phyloP scores from a whole-genome alignment of 75 land plant genomes.

The Pseudotsuga menziesii region DNA sequence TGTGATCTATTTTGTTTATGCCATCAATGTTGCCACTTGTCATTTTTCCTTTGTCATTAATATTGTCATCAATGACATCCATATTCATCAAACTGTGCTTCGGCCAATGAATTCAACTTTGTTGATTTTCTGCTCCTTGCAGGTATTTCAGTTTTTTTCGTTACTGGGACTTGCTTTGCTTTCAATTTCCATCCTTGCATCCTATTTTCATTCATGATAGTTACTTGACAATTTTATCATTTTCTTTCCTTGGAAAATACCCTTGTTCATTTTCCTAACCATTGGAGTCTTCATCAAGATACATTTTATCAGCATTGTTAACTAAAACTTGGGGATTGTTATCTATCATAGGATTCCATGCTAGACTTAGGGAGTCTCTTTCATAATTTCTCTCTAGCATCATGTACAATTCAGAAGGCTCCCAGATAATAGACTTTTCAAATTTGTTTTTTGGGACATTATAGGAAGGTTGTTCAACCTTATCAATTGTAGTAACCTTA shows the following conservation, averaged over 20 bases:
- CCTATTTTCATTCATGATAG: conserved; percentile 31
- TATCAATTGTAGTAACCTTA: conserved; percentile 27
- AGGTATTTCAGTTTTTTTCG: conserved; percentile 38
- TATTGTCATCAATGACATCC: too few relatives aligned
- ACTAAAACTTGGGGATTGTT: conserved; percentile 46
- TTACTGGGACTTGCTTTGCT: conserved; percentile 41
- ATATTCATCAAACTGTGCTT: conserved; percentile 86
- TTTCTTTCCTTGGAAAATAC: conserved; percentile 57
- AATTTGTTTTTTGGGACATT: background rate
- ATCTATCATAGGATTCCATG: conserved; percentile 64
- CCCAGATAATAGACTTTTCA: conserved; percentile 5
- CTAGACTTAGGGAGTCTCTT: conserved; percentile 21
- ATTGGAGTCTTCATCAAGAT: background rate
- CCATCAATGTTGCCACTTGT: too few relatives aligned
- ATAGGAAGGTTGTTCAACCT: conserved; percentile 17
- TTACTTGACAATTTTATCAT: conserved; percentile 41
- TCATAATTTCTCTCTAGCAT: conserved; percentile 53
- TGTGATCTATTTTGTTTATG: too few relatives aligned
- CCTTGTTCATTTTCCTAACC: background rate
- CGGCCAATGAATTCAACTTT: conserved; percentile 56
- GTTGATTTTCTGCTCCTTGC: conserved; percentile 42
- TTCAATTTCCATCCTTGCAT: conserved; percentile 49
- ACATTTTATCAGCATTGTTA: conserved; percentile 10
- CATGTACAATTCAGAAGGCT: conserved; percentile 58
- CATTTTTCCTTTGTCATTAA: too few relatives aligned